Evolutionary conservation across 202 grass and related monocot genomes (phyloP).

Genomic region (Saccharum hybrid): DNA sequence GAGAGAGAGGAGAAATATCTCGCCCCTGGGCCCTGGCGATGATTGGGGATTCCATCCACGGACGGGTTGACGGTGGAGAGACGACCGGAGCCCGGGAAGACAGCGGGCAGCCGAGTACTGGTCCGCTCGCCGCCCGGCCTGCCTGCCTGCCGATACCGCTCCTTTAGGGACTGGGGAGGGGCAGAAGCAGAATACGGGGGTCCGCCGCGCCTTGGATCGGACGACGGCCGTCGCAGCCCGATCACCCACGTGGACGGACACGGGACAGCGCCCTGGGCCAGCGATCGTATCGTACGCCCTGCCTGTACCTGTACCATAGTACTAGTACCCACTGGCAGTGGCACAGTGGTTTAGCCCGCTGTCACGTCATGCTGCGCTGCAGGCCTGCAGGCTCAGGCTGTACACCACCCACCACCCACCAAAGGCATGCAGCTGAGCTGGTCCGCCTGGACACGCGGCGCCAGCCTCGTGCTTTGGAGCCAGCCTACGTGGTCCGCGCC

Average conservation of each 20-base stretch:
- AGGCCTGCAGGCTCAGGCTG: too few relatives aligned
- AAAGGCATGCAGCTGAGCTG: too few relatives aligned
- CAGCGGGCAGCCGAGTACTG: too few relatives aligned
- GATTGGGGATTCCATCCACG: not conserved
- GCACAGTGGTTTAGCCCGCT: too few relatives aligned
- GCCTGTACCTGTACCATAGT: too few relatives aligned
- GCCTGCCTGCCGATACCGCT: too few relatives aligned
- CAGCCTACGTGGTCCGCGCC: not conserved
- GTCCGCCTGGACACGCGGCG: not conserved
- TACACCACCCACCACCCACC: too few relatives aligned
- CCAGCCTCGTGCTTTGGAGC: not conserved
- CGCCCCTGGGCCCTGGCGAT: not conserved
- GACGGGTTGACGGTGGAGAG: not conserved
- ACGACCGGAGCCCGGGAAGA: too few relatives aligned
- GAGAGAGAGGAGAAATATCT: not conserved
- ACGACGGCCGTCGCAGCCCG: not conserved
- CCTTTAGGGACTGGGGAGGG: too few relatives aligned
- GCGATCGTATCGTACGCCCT: conserved; percentile 15
- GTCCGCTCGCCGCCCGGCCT: too few relatives aligned
- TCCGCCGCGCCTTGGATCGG: not conserved
- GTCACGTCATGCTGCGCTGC: not conserved
- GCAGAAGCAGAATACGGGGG: too few relatives aligned
- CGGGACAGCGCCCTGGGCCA: not conserved
- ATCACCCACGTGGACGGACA: conserved; percentile 38
- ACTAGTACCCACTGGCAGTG: too few relatives aligned